Conservation (phyloP, 768 basidiomycete genomes). For the Pleurotus citrinopileatus region DNA sequence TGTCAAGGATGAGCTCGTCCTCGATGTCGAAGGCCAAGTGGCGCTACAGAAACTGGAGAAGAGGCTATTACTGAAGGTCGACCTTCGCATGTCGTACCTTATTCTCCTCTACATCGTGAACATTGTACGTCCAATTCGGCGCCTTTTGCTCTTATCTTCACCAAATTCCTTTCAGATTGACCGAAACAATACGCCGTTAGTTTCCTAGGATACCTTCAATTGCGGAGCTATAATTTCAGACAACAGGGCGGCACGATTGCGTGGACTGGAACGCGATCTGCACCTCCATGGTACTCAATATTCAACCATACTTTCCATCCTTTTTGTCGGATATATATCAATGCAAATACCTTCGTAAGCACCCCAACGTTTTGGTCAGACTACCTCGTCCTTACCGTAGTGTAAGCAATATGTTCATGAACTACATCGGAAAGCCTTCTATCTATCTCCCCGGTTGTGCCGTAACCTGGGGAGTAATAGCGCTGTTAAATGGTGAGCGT, state of each 20-base stretch:
- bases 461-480: slow-evolving; percentile 51
- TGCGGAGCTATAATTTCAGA: background rate
- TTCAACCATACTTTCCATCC: slow-evolving; percentile 8
- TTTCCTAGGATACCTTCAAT: slow-evolving; percentile 5
- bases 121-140: background rate
- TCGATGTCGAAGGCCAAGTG: slow-evolving; percentile 5
- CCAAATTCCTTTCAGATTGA: slow-evolving; percentile 38
- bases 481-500: slow-evolving; percentile 33
- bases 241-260: slow-evolving; percentile 6
- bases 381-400: background rate
- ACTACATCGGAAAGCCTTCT: slow-evolving; percentile 51
- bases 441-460: slow-evolving; percentile 51
- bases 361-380: background rate
- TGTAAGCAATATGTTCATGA: slow-evolving; percentile 53
- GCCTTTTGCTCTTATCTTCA: background rate
- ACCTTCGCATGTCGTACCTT: slow-evolving; percentile 27
- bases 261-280: slow-evolving; percentile 5
- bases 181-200: slow-evolving; percentile 53
- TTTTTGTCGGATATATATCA: slow-evolving; percentile 7
- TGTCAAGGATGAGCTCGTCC: background rate
- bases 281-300: slow-evolving; percentile 3
- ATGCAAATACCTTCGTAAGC: slow-evolving; percentile 12
- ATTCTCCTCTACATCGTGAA: slow-evolving; percentile 18
- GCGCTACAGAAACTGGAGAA: slow-evolving; percentile 15
- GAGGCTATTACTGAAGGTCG: slow-evolving; percentile 31